These are phyloP conservation scores for Tulasnella calospora DNA, from an alignment of 768 basidiomycete species.

Conservation along the genomic window DNA sequence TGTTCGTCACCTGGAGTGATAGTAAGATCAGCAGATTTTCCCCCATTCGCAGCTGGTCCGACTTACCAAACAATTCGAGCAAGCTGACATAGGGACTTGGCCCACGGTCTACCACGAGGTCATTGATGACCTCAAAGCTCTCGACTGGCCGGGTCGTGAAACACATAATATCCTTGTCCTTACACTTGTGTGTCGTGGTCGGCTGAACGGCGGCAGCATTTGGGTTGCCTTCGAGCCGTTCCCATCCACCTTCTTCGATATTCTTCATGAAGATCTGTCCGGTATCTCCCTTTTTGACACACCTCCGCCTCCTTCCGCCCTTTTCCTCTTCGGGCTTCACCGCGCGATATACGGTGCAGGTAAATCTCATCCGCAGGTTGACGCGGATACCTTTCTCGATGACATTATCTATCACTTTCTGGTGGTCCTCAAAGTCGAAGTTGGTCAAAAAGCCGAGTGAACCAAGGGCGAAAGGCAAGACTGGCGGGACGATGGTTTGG, in stretches of 20 bases:
- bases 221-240: slow-evolving; percentile 70
- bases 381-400: slow-evolving; percentile 93
- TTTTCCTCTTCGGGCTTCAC: slow-evolving; percentile 67
- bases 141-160: slow-evolving; percentile 92
- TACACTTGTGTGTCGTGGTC: slow-evolving; percentile 38
- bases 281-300: slow-evolving; percentile 87
- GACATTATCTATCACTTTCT: slow-evolving; percentile 76
- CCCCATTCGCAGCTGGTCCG: neutral
- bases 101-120: slow-evolving; percentile 95
- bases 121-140: slow-evolving; percentile 95
- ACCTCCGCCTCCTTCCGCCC: slow-evolving; percentile 48
- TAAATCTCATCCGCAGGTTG: slow-evolving; percentile 98
- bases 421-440: slow-evolving; percentile 87
- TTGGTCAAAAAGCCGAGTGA: slow-evolving; percentile 97
- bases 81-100: slow-evolving; percentile 96
- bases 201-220: neutral
- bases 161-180: slow-evolving; percentile 97
- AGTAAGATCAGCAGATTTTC: neutral
- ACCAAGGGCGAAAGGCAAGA: slow-evolving; percentile 93
- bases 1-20: slow-evolving; percentile 82
- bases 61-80: slow-evolving; percentile 90
- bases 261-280: slow-evolving; percentile 98
- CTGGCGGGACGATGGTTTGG: slow-evolving; percentile 97
- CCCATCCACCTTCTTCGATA: slow-evolving; percentile 88
- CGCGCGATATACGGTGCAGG: slow-evolving; percentile 95